Evolutionary conservation across 352 stramenopile species (phyloP).

Genomic region (Plasmopara viticola): DNA sequence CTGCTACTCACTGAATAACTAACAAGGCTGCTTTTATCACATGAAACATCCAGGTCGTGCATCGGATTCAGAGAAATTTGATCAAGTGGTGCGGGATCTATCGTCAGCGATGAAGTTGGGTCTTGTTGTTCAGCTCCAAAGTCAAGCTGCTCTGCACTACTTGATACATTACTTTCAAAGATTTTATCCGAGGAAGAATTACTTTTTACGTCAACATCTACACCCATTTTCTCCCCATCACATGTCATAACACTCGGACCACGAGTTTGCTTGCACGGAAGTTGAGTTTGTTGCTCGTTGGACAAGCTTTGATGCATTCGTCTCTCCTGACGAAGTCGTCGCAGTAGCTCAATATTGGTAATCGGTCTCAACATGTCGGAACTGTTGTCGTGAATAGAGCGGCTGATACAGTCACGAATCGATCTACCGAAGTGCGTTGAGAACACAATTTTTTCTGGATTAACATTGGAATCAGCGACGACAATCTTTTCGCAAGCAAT

Average conservation of each 20-base stretch:
- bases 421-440: constrained; percentile 14
- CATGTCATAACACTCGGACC: not conserved
- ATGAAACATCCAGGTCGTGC: not conserved
- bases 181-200: constrained; percentile 6
- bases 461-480: not conserved
- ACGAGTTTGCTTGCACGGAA: not conserved
- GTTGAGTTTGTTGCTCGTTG: not conserved
- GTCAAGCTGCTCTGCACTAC: not conserved
- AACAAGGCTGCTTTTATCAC: constrained; percentile 9
- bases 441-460: not conserved
- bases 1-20: constrained; percentile 18
- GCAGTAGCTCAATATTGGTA: constrained; percentile 20
- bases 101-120: not conserved
- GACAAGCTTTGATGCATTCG: constrained; percentile 6
- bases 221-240: not conserved
- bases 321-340: constrained; percentile 21
- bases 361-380: constrained; percentile 4
- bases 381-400: not conserved
- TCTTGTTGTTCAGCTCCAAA: not conserved
- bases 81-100: constrained; percentile 4
- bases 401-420: constrained; percentile 5
- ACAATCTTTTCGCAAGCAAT: not conserved
- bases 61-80: constrained; percentile 6
- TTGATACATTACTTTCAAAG: constrained; percentile 4
- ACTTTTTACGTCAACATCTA: not conserved